Base-by-base conservation (phyloP, 345 rosid species). In the Eucalyptus fibrosa region DNA sequence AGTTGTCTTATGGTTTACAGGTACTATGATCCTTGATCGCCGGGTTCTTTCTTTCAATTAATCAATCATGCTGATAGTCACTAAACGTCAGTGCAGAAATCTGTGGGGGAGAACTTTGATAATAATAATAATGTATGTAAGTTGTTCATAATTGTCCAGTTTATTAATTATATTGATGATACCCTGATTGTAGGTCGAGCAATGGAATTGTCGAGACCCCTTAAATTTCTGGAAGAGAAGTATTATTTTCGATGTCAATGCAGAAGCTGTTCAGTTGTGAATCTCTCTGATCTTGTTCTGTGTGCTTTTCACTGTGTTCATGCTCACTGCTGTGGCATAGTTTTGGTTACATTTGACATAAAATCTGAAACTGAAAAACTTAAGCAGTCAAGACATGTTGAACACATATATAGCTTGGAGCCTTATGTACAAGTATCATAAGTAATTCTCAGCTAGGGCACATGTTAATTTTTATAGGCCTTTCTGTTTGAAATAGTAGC, bases 1-100 rank as follows among this genome's bases (percentile, higher is more conserved):
- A 97, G 94, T 91, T 97, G 87, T 95, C 99, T 80, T 97, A 97
- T 90, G 98, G 98, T 87, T 97, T 98, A 90, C 97, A 96, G 96
- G 97, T 95, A 90, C 40, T n/a, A 67, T 67, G 87, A 47, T 56
- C 42, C 50, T 14, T 26, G 9, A 67, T 51, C 45, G 40, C 50
- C 24, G 13, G 51, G 51, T 56, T 30, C n/a, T 51, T 42, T 67
- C 81, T 28, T 55, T 65, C 89, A 10, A 51, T 34, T 50, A 42
- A 32, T 37, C 5, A 32, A 12, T 44, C 49, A 32, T 55, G 69
- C 50, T 87, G 28, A 67, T 50, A 51, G 88, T 56, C 12, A 19
- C 42, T 87, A 40, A 30, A 12, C 5, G 9, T 65, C 19, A 65
- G 77, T n/a, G 77, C 77, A 65, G 37, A 65, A n/a, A 65, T 65